Base-by-base conservation (phyloP, 2,329 filamentous ascomycete genomes). In the Colletotrichum brevisporum region DNA sequence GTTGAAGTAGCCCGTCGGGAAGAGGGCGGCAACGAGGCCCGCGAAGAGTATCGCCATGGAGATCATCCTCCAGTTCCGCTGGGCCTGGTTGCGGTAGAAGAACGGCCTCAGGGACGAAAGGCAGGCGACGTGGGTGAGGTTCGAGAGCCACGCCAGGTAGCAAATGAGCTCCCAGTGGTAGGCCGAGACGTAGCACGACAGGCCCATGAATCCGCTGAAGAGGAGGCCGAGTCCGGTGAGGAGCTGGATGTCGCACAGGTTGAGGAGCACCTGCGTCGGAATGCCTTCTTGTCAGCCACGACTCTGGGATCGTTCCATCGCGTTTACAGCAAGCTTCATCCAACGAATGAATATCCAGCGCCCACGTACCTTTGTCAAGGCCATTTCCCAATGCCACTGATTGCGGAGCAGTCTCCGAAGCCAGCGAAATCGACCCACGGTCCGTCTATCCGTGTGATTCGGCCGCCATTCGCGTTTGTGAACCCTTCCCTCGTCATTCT, bases 111-210 rank as follows among this genome's bases (percentile, higher is more conserved):
- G 48, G 12, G 12, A 21, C 48, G 48, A 21, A 5, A 51, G n/a
- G 12, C 48, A 51, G 12, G 48, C 21, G n/a, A 21, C 48, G 55
- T 80, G 78, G 0, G 78, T 81, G 4, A 77, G 18, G 5, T 73
- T 74, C 5, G 77, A 75, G 45, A 80, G 75, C 78, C 78, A 81
- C 2, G 75, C 77, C 0, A 80, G 70, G 41, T 76, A 69, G 18
- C 77, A 73, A 15, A 76, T 67, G 2, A 76, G 65, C 43, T 76
- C 71, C 76, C 75, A 79, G 51, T 80, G 73, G 54, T 76, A 78
- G 0, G 71, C 60, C 1, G 73, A 73, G 10, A 78, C 27, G 18
- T 51, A 51, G n/a, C 21, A 21, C n/a, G 16, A 10, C 48, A 51
- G 10, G 5, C 48, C 48, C 16, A 51, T 4, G 21, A 51, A 51